These are phyloP conservation scores for Alopecurus myosuroides DNA, from an alignment of 176 grass and related monocot species.

Conservation along the genomic window DNA sequence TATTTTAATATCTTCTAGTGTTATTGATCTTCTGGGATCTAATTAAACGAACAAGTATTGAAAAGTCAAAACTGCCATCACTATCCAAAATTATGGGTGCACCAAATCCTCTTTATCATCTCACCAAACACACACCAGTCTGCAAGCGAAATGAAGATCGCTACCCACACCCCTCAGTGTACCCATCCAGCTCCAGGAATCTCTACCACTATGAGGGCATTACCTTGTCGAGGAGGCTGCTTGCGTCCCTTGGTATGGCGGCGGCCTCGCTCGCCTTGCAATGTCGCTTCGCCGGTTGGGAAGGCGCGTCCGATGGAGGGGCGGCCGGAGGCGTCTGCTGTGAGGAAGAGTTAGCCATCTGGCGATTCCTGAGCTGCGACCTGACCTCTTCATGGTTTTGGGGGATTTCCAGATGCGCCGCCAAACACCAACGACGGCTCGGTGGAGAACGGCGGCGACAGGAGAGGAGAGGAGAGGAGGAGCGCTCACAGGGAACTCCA, in stretches of 20 bases:
- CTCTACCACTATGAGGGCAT: no score
- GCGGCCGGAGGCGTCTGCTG: background rate
- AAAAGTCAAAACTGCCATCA: background rate
- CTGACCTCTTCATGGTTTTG: no score
- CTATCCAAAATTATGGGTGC: no score
- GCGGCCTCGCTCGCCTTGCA: conserved; percentile 6
- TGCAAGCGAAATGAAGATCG: background rate
- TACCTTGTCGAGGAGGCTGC: no score
- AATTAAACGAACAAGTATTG: background rate
- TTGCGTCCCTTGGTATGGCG: conserved; percentile 22
- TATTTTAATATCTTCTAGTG: background rate
- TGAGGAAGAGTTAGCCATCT: conserved; percentile 15
- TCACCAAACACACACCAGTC: background rate
- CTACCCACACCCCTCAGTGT: background rate
- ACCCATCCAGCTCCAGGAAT: background rate
- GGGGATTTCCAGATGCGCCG: no score
- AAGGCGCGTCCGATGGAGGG: background rate
- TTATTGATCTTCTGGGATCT: background rate
- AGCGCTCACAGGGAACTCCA: no score
- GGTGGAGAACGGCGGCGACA: no score
- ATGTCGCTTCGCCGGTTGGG: conserved; percentile 21
- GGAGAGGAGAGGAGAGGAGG: no score
- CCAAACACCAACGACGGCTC: no score
- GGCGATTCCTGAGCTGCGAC: no score
- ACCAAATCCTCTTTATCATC: background rate